Percentiles rank a stretch among this genome's conserved stretches.
Conservation (phyloP, 164 flowering plant genomes). For the Cinnamomum chago region DNA sequence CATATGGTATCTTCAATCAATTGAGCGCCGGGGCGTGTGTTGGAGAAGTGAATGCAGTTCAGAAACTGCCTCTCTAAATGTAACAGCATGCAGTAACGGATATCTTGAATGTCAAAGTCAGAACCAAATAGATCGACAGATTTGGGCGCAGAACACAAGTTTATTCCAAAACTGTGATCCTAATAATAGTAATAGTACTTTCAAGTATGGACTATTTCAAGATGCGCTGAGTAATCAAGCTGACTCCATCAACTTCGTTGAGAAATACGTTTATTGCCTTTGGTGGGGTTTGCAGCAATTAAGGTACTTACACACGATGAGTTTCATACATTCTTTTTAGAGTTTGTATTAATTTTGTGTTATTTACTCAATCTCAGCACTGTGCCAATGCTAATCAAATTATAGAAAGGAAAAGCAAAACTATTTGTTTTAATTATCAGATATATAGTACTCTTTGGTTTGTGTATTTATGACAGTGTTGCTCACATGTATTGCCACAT, state of each 20-base stretch:
- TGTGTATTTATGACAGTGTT: background rate
- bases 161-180: conserved; percentile 68
- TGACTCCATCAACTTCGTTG: conserved; percentile 49
- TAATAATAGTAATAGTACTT: conserved; percentile 16
- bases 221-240: conserved; percentile 55
- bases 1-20: conserved; percentile 77
- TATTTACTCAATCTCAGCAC: too few species aligned
- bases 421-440: too few species aligned
- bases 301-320: conserved; percentile 40
- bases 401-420: background rate
- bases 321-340: background rate
- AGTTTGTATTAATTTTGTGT: background rate
- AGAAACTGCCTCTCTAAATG: conserved; percentile 25
- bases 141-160: conserved; percentile 54
- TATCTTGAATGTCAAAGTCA: conserved; percentile 54
- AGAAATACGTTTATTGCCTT: conserved; percentile 76
- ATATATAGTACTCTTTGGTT: background rate
- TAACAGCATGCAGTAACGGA: conserved; percentile 28
- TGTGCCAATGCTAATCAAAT: background rate
- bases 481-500: background rate
- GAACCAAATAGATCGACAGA: conserved; percentile 20
- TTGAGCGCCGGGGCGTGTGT: conserved; percentile 68
- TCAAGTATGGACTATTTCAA: conserved; percentile 73
- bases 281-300: conserved; percentile 98
- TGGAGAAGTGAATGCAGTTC: conserved; percentile 69